Evolutionary conservation across 257 asterid genomes (phyloP), one percentile per base, ranked within the genome.

Genomic region (Solanum chilense): DNA sequence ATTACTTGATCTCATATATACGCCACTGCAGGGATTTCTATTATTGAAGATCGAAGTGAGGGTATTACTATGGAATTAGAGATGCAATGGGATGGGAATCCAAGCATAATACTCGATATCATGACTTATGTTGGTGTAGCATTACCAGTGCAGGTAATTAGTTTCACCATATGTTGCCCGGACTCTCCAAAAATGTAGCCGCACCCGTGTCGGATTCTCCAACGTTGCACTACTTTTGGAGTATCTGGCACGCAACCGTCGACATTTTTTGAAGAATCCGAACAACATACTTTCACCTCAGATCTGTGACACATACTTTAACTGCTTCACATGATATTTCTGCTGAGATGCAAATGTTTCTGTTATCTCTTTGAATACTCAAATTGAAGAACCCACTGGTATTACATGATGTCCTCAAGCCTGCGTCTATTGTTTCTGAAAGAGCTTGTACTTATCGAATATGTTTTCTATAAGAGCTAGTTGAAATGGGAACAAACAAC

Each of bases 71-170:
- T 97, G 96, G 99, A 97, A 86, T 60, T 97, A 92, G 99, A 97
- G 88, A 56, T 97, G 95, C 98, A 97, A 89, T 97, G 99, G 99
- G 99, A 97, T 85, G 99, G 98, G 25, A 92, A 96, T 89, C 99
- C 99, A n/a, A 93, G 89, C 70, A 96, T 97, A 31, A 92, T 94
- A 80, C 95, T 97, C 12, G 98, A 93, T 56, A 91, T 97, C 87
- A 93, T 95, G 93, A 97, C 99, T 29, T 92, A 90, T 92, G 93
- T 97, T 77, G 99, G 99, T 12, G 94, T 97, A 68, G 93, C 95
- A 49, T 88, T 97, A 64, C 99, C 99, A 8, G 88, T 97, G 71
- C 99, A 97, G 98, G 99, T 94, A 60, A 71, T 0, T 70, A 31
- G 42, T 70, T 70, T 70, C 27, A 47, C 29, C 66, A 14, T 68